Evolutionary conservation across 139 green algal species (phyloP).

Genomic region (Desmodesmus armatus): DNA sequence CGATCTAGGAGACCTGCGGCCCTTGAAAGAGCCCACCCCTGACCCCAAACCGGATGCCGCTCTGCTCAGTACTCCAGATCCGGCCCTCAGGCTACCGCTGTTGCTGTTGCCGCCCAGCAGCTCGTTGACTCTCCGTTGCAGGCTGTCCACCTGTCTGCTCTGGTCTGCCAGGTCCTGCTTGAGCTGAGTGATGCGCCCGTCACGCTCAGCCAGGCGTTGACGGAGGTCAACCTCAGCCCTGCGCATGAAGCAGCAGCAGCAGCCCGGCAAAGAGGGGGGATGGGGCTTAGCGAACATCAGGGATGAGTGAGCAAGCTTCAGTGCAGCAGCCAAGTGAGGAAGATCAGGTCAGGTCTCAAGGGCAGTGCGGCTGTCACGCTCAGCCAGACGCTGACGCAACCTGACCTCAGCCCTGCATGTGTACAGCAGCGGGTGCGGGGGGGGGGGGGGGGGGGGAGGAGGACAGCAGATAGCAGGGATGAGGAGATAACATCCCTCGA

Average conservation of each 20-base stretch:
- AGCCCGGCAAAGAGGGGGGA: no score
- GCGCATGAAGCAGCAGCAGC: not conserved
- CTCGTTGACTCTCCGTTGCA: constrained; percentile 27
- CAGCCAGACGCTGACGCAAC: constrained; percentile 62
- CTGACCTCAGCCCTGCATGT: constrained; percentile 67
- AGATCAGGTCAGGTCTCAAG: no score
- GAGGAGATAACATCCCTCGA: no score
- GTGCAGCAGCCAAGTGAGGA: no score
- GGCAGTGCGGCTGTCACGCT: constrained; percentile 69
- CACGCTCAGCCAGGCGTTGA: constrained; percentile 63
- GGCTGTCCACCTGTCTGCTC: constrained; percentile 2
- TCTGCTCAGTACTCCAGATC: no score
- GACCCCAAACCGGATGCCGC: not conserved
- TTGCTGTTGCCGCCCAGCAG: constrained; percentile 32
- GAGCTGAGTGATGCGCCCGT: constrained; percentile 67
- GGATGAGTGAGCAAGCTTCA: not conserved
- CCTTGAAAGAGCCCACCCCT: no score
- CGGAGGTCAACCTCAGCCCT: constrained; percentile 72
- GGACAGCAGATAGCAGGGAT: no score
- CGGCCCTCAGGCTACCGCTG: no score
- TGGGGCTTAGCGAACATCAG: no score
- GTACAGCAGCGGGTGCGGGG: no score
- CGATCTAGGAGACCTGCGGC: no score
- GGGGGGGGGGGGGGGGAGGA: no score
- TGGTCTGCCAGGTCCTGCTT: constrained; percentile 60